Conservation (phyloP, 768 basidiomycete species). For the Sporobolomyces roseus region DNA sequence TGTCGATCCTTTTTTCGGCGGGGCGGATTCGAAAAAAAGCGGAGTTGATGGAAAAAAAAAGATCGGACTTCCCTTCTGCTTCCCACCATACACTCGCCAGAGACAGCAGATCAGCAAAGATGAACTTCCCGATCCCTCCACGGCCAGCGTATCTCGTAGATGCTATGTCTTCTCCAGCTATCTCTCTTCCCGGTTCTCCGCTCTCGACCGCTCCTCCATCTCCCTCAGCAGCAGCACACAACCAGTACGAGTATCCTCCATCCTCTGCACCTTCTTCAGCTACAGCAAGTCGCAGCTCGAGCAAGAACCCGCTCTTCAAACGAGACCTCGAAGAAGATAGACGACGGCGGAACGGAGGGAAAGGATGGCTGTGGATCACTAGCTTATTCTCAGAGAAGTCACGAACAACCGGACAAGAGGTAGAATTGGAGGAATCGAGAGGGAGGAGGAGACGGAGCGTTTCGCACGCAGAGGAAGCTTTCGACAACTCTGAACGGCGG, state of each 20-base stretch:
- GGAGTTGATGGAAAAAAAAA: too few species aligned
- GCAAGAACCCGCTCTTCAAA: conserved; percentile 34
- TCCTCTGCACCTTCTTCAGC: conserved; percentile 5
- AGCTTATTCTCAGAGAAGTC: too few species aligned
- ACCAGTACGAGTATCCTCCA: conserved; percentile 12
- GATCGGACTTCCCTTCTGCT: background rate
- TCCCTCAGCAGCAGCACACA: background rate
- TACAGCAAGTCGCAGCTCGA: background rate
- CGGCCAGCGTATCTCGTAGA: conserved; percentile 5
- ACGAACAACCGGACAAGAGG: background rate
- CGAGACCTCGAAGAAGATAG: background rate
- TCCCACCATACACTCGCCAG: background rate
- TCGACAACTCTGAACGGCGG: background rate
- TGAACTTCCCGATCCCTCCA: conserved; percentile 12
- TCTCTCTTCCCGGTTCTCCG: conserved; percentile 10
- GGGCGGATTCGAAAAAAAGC: too few species aligned
- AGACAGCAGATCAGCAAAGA: background rate
- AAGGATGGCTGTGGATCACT: background rate
- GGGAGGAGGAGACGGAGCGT: background rate
- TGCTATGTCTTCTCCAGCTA: background rate
- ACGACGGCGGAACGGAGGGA: background rate
- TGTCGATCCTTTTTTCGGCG: too few species aligned
- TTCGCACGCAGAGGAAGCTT: conserved; percentile 3
- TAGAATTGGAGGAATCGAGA: conserved; percentile 22
- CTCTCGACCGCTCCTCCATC: conserved; percentile 22